Conservation (phyloP, 768 basidiomycete species). For the Scleroderma bovista region DNA sequence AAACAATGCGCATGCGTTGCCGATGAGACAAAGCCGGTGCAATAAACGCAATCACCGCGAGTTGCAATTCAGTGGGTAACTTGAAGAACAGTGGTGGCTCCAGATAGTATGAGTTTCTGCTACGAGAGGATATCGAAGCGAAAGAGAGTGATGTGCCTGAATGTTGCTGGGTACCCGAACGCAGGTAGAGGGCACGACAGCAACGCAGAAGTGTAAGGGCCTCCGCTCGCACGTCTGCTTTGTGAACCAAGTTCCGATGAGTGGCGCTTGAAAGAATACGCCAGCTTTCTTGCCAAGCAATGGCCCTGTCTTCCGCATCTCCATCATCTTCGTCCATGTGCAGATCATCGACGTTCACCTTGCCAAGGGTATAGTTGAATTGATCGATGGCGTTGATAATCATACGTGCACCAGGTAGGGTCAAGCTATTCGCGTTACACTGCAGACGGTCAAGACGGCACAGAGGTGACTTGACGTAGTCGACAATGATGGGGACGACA, state of each 20-base stretch:
- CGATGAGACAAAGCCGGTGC: conserved; percentile 50
- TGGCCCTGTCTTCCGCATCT: conserved; percentile 23
- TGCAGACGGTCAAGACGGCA: conserved; percentile 46
- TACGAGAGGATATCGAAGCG: conserved; percentile 3
- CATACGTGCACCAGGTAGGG: conserved; percentile 36
- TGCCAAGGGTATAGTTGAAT: conserved; percentile 42
- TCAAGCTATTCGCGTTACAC: conserved; percentile 53
- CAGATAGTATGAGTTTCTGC: conserved; percentile 5
- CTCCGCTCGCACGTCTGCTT: conserved; percentile 35
- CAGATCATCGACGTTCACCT: conserved; percentile 49
- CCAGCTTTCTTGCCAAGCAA: conserved; percentile 29
- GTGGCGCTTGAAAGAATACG: conserved; percentile 30
- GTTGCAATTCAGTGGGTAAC: conserved; percentile 56
- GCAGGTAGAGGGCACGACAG: conserved; percentile 47
- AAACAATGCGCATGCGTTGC: conserved; percentile 49
- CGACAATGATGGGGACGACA: conserved; percentile 37
- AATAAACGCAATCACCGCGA: conserved; percentile 51
- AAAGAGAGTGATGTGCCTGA: neutral
- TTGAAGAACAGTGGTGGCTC: conserved; percentile 26
- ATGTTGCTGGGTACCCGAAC: conserved; percentile 13
- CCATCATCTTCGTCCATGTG: conserved; percentile 22
- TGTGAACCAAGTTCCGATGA: conserved; percentile 39
- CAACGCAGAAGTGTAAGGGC: conserved; percentile 47
- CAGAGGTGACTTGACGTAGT: conserved; percentile 46
- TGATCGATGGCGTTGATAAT: conserved; percentile 43